These are phyloP conservation scores for Musa balbisiana DNA, from an alignment of 202 grass and related monocot genomes.

Conservation along the genomic window DNA sequence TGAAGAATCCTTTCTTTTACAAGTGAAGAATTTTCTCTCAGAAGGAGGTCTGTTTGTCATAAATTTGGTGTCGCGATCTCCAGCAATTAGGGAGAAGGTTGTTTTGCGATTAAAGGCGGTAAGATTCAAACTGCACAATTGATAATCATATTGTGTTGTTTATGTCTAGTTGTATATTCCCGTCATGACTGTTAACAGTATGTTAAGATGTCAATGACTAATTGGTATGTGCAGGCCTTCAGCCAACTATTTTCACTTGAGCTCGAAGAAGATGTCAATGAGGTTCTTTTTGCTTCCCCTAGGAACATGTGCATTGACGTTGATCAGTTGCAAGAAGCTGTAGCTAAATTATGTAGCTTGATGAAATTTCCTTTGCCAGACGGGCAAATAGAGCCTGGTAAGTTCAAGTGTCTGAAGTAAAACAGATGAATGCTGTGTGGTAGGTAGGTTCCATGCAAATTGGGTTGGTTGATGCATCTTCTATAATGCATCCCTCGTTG, in stretches of 20 bases:
- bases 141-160: background rate
- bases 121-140: constrained; percentile 17
- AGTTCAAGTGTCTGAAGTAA: constrained; percentile 49
- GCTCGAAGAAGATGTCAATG: constrained; percentile 87
- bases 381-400: constrained; percentile 40
- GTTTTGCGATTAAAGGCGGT: constrained; percentile 59
- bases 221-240: constrained; percentile 44
- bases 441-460: too few species aligned
- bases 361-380: constrained; percentile 49
- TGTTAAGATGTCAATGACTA: background rate
- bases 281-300: constrained; percentile 61
- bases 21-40: constrained; percentile 50
- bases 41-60: constrained; percentile 67
- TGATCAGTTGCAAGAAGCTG: constrained; percentile 26
- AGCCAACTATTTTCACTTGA: constrained; percentile 58
- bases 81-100: constrained; percentile 49
- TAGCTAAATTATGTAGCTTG: constrained; percentile 36
- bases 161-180: background rate
- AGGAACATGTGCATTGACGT: constrained; percentile 32
- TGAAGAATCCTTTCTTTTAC: constrained; percentile 70
- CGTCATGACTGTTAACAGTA: background rate
- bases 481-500: too few species aligned
- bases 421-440: background rate
- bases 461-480: too few species aligned
- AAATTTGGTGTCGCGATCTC: constrained; percentile 72